Evolutionary conservation across 2,329 filamentous ascomycete species (phyloP), one percentile per base, ranked within the genome.

Genomic region (Colletotrichum limetticola): DNA sequence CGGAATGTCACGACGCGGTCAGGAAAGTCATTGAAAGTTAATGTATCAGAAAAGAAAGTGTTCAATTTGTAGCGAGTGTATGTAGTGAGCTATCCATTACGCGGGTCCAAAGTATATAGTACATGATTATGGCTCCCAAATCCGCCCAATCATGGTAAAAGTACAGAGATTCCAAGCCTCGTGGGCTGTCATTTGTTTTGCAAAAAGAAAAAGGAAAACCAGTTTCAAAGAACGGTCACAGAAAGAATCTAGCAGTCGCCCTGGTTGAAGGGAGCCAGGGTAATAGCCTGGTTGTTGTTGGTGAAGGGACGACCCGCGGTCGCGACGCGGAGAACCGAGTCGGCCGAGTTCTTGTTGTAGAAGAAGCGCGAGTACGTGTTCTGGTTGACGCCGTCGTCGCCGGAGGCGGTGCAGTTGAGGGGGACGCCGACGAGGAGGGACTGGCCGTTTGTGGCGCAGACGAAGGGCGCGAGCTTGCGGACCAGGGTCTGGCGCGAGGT

Each of bases 71-170:
- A 63, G 35, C 26, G 60, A 63, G 60, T 52, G 60, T 63, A 53
- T 63, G 60, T 53, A 63, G 53, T 66, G 63, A 66, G 63, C 63
- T 66, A 66, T 66, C 53, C 63, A 66, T 66, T 66, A 66, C 42
- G 19, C 35, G 63, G 63, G 63, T 66, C 63, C 63, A 46, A 52
- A 66, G 63, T 66, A 66, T 66, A 58, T 66, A 66, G 49, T 56
- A 57, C 63, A 58, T 30, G 53, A 66, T 66, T 58, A 66, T 42
- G 53, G 53, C 28, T 35, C 52, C 52, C 63, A 56, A 57, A 46
- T n/a, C 42, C 19, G 63, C 63, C 63, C 52, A 30, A 42, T 35
- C 63, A 58, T 58, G 63, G 35, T 28, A 64, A 22, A 24, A 19
- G 19, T 42, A 35, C 61, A 64, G 37, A 8, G 30, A 24, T 5